phyloP scores from a whole-genome alignment of 257 asterid species.

The Plantago ovata region DNA sequence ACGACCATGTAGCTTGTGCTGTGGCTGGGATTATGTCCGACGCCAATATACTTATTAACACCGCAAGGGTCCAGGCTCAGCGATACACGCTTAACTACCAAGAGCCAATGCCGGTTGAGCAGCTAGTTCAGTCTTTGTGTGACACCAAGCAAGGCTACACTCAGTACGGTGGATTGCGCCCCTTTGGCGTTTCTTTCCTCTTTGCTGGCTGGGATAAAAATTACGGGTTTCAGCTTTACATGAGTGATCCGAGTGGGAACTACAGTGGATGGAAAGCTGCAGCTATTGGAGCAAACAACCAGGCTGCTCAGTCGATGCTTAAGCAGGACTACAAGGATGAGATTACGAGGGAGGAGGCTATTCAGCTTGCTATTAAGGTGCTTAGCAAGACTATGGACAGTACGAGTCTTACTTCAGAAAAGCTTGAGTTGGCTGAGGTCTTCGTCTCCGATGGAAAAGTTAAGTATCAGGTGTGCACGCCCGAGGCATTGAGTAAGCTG shows the following conservation, averaged over 20 bases:
- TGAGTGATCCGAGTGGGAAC: slow-evolving; percentile 98
- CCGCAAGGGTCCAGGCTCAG: slow-evolving; percentile 93
- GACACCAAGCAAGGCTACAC: slow-evolving; percentile 97
- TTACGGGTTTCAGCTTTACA: slow-evolving; percentile 87
- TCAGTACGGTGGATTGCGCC: slow-evolving; percentile 91
- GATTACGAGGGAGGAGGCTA: slow-evolving; percentile 71
- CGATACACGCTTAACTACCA: slow-evolving; percentile 77
- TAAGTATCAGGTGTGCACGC: slow-evolving; percentile 71
- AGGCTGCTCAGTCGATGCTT: slow-evolving; percentile 90
- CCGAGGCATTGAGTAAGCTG: slow-evolving; percentile 52
- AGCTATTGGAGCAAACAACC: slow-evolving; percentile 87
- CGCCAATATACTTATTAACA: slow-evolving; percentile 90
- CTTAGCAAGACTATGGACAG: slow-evolving; percentile 96
- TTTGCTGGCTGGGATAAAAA: slow-evolving; percentile 97
- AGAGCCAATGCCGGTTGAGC: slow-evolving; percentile 95
- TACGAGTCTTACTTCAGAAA: slow-evolving; percentile 87
- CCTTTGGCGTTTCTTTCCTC: slow-evolving; percentile 89
- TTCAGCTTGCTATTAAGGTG: slow-evolving; percentile 77
- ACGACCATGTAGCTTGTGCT: slow-evolving; percentile 91
- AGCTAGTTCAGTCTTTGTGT: slow-evolving; percentile 83
- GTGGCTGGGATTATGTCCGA: slow-evolving; percentile 97
- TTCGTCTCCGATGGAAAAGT: slow-evolving; percentile 58
- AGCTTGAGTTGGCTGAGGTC: slow-evolving; percentile 93
- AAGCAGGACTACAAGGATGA: slow-evolving; percentile 96
- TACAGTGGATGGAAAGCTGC: slow-evolving; percentile 96